phyloP scores from a whole-genome alignment of 192 early-diverging fungal genomes.

The Coemansia pectinata region DNA sequence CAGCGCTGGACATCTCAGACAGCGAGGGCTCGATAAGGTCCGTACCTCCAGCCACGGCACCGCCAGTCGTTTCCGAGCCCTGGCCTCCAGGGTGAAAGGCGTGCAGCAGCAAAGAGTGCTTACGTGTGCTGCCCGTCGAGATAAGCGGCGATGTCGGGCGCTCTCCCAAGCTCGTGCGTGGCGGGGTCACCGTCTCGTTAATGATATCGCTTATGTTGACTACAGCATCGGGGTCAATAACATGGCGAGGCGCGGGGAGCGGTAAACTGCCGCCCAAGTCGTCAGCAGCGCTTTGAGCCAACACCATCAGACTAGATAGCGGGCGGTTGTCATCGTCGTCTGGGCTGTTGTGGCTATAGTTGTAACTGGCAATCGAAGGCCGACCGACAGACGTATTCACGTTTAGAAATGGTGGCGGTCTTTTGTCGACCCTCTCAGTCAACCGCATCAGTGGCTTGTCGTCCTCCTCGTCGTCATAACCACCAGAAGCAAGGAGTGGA shows the following conservation, averaged over 20 bases:
- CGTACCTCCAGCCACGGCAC: constrained; percentile 1
- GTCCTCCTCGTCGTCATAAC: constrained; percentile 35
- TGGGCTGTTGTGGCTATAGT: constrained; percentile 5
- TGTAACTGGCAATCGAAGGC: background rate
- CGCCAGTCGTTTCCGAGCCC: constrained; percentile 1
- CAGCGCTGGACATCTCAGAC: constrained; percentile 1
- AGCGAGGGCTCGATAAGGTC: background rate
- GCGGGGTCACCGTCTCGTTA: constrained; percentile 18
- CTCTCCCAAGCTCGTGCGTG: constrained; percentile 27
- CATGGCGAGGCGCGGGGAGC: constrained; percentile 39
- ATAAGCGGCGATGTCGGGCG: constrained; percentile 29
- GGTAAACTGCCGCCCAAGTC: constrained; percentile 41
- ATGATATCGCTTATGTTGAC: constrained; percentile 36
- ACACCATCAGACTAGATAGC: constrained; percentile 36
- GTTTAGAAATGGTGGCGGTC: constrained; percentile 12
- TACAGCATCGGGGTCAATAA: constrained; percentile 38
- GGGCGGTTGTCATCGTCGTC: constrained; percentile 50
- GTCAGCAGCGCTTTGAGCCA: constrained; percentile 18
- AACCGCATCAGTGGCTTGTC: constrained; percentile 32
- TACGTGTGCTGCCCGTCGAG: constrained; percentile 22
- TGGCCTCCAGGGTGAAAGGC: constrained; percentile 16
- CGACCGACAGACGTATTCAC: constrained; percentile 12
- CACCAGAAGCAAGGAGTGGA: background rate
- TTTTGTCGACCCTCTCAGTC: constrained; percentile 12
- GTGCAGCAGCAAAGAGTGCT: constrained; percentile 43